Percentiles rank a stretch among this genome's conserved stretches.
Conservation (phyloP, 1,139 yeast genomes). For the Yamadazyma kanchanaburiensis region DNA sequence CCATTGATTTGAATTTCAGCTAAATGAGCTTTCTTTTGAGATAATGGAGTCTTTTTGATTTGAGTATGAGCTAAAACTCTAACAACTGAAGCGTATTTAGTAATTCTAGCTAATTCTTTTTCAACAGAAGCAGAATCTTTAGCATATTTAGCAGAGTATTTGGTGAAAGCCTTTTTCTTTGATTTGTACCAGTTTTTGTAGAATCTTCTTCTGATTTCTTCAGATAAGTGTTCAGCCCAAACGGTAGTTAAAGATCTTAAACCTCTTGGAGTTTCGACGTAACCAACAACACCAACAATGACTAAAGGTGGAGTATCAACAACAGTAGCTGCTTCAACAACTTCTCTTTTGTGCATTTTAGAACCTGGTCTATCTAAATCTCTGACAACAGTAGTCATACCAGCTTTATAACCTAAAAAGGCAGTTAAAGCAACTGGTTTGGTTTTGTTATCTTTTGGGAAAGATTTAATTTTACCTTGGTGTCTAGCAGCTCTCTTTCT, state of each 20-base stretch:
- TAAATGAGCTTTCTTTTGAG: slow-evolving; percentile 99
- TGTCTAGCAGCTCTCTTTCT: slow-evolving; percentile 99
- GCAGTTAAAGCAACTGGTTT: slow-evolving; percentile 99
- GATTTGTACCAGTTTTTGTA: slow-evolving; percentile 99
- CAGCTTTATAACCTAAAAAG: slow-evolving; percentile 99
- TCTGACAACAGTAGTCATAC: slow-evolving; percentile 99
- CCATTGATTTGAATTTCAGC: slow-evolving; percentile 99
- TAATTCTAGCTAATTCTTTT: slow-evolving; percentile 97
- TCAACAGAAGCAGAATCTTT: slow-evolving; percentile 84
- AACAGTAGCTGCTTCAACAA: slow-evolving; percentile 98
- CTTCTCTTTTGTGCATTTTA: slow-evolving; percentile 99
- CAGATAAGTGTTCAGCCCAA: slow-evolving; percentile 99
- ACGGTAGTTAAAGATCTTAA: slow-evolving; percentile 98
- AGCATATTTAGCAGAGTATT: slow-evolving; percentile 98
- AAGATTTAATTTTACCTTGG: slow-evolving; percentile 98
- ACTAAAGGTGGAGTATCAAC: slow-evolving; percentile 99
- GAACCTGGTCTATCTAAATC: slow-evolving; percentile 99
- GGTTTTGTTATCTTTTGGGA: slow-evolving; percentile 98
- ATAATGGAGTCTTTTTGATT: slow-evolving; percentile 98
- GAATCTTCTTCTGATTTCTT: slow-evolving; percentile 99
- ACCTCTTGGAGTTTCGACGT: slow-evolving; percentile 99
- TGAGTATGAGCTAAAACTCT: slow-evolving; percentile 99
- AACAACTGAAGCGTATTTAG: slow-evolving; percentile 97
- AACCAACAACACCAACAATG: slow-evolving; percentile 99
- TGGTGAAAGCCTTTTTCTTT: slow-evolving; percentile 99